phyloP scores from a whole-genome alignment of 129 eudicot species.

The Lactuca saligna region DNA sequence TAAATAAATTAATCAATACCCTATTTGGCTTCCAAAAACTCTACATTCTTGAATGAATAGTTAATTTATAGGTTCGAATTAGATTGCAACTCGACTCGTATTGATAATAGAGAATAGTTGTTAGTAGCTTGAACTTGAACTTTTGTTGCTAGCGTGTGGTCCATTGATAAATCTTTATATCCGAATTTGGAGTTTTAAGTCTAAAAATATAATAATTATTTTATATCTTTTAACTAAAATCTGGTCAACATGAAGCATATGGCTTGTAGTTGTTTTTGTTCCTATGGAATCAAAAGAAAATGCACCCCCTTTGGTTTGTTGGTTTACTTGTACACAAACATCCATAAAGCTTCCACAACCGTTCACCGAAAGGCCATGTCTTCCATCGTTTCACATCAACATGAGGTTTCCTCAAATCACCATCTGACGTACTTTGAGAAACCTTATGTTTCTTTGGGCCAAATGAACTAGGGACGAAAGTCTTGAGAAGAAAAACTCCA shows the following conservation, averaged over 20 bases:
- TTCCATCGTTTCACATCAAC: conserved; percentile 31
- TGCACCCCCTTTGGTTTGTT: conserved; percentile 27
- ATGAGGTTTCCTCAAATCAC: background rate
- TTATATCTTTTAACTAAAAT: background rate
- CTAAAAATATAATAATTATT: too few species aligned
- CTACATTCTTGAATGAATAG: background rate
- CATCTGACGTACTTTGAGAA: conserved; percentile 3
- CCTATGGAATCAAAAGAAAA: conserved; percentile 11
- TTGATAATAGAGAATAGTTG: too few species aligned
- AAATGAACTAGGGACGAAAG: conserved; percentile 31
- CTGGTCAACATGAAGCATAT: conserved; percentile 1
- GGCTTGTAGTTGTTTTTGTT: background rate
- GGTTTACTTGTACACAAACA: conserved; percentile 16
- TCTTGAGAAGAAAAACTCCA: conserved; percentile 45
- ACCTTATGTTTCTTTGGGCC: conserved; percentile 4
- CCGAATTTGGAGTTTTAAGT: too few species aligned
- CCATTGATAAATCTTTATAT: too few species aligned
- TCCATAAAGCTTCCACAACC: conserved; percentile 15
- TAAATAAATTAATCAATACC: background rate
- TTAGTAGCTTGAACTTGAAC: too few species aligned
- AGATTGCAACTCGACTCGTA: too few species aligned
- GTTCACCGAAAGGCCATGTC: conserved; percentile 21
- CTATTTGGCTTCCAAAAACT: background rate
- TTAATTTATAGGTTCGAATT: too few species aligned
- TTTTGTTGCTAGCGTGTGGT: too few species aligned